phyloP scores from a whole-genome alignment of 306 rosid species.

The Morella rubra region DNA sequence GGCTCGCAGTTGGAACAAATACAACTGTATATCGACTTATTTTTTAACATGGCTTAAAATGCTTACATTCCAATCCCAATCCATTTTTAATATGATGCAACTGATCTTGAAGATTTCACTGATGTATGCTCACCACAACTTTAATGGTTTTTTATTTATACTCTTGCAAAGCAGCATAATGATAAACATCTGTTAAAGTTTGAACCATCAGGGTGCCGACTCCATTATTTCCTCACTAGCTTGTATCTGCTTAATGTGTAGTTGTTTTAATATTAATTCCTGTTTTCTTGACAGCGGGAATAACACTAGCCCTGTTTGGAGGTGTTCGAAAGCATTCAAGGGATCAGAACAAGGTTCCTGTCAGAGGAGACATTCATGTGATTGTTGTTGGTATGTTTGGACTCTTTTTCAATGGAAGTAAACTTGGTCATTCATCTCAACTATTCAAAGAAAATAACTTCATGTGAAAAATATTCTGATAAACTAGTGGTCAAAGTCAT shows the following conservation, averaged over 20 bases:
- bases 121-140: neutral
- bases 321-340: slow-evolving; percentile 81
- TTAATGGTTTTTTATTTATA: neutral
- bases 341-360: slow-evolving; percentile 95
- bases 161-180: neutral
- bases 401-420: slow-evolving; percentile 30
- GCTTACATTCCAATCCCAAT: neutral
- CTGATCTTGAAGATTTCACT: neutral
- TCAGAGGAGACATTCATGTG: slow-evolving; percentile 95
- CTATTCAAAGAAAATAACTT: slow-evolving; percentile 17
- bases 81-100: neutral
- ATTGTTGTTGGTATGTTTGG: slow-evolving; percentile 76
- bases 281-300: slow-evolving; percentile 66
- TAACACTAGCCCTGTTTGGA: slow-evolving; percentile 81
- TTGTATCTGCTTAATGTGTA: no score
- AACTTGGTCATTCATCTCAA: slow-evolving; percentile 18
- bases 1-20: neutral
- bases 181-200: neutral
- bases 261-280: slow-evolving; percentile 17
- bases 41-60: neutral
- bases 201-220: neutral
- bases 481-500: slow-evolving; percentile 3
- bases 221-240: slow-evolving; percentile 8
- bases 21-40: neutral
- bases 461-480: slow-evolving; percentile 19